phyloP scores from a whole-genome alignment of 1,139 yeast genomes.

The Saccharomyces pastorianus region DNA sequence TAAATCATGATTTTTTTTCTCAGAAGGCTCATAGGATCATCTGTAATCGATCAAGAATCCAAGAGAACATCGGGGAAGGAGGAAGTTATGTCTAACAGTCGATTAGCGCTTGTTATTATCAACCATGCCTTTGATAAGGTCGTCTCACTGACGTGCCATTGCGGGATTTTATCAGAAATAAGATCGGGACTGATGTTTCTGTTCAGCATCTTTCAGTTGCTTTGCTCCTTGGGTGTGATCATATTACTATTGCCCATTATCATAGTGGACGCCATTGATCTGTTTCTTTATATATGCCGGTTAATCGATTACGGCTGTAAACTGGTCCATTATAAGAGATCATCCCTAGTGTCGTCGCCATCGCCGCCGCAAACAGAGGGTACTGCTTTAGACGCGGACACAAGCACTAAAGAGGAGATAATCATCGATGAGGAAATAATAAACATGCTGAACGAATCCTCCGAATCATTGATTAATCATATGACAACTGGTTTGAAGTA shows the following conservation, averaged over 20 bases:
- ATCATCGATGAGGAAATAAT: neutral
- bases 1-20: neutral
- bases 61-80: neutral
- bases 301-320: constrained; percentile 1
- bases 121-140: neutral
- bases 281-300: constrained; percentile 5
- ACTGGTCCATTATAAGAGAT: neutral
- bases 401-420: neutral
- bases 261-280: constrained; percentile 6
- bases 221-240: constrained; percentile 1
- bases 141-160: neutral
- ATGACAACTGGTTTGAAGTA: neutral
- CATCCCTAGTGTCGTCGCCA: neutral
- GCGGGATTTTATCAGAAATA: neutral
- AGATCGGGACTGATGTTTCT: neutral
- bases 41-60: neutral
- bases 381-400: neutral
- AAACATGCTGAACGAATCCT: neutral
- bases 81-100: neutral
- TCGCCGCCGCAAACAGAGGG: neutral
- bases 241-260: constrained; percentile 6
- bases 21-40: neutral
- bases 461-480: neutral
- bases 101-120: neutral
- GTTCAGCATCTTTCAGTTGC: constrained; percentile 1